These are phyloP conservation scores for Sisymbrium altissimum DNA, from an alignment of 345 rosid species.

Conservation along the genomic window DNA sequence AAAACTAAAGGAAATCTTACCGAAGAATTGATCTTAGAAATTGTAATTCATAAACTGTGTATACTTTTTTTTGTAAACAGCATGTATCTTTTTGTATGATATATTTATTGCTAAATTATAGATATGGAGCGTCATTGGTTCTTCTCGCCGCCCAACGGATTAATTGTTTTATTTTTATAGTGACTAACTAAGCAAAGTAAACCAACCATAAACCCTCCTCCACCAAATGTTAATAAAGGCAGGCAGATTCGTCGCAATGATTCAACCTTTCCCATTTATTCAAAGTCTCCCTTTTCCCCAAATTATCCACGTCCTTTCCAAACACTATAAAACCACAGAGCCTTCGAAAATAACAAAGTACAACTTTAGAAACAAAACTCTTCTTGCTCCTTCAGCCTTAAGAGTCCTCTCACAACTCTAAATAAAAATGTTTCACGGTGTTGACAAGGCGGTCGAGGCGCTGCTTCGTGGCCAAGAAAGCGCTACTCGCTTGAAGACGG, in stretches of 20 bases:
- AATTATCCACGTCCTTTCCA: neutral
- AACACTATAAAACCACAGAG: neutral
- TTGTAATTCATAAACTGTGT: too few species aligned
- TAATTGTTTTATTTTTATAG: neutral
- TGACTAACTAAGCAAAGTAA: neutral
- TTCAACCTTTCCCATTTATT: neutral
- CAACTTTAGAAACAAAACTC: neutral
- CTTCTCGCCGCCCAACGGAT: too few species aligned
- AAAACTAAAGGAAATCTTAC: too few species aligned
- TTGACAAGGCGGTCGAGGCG: neutral
- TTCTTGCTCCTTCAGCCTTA: too few species aligned
- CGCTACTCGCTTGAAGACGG: neutral
- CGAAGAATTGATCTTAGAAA: too few species aligned
- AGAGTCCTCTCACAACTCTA: neutral
- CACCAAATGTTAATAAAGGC: neutral
- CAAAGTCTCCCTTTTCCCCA: neutral
- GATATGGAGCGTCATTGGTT: too few species aligned
- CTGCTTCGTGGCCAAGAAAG: slow-evolving; percentile 22
- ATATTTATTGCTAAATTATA: too few species aligned
- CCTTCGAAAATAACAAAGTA: neutral
- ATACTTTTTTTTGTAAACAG: too few species aligned
- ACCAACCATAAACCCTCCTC: neutral
- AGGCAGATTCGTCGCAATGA: neutral
- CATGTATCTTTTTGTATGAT: too few species aligned
- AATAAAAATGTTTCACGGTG: neutral